Percentiles rank a stretch among this genome's conserved stretches.
These are phyloP conservation scores for Talaromyces sp. DNA, from an alignment of 2,329 filamentous ascomycete genomes.

Conservation along the genomic window DNA sequence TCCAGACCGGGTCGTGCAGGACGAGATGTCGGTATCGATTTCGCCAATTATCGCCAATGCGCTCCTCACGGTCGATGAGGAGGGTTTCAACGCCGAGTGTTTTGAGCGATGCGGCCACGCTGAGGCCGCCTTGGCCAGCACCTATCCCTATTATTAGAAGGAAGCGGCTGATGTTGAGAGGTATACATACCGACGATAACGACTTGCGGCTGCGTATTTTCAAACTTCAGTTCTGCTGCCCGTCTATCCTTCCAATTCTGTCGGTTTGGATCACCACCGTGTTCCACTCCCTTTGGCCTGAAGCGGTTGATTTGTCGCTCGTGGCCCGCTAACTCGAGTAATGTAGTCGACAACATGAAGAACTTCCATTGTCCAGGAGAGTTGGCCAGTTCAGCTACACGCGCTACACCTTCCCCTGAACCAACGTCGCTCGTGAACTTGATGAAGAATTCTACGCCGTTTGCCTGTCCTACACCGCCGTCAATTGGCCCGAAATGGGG, in stretches of 20 bases:
- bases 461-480: slow-evolving; percentile 42
- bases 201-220: slow-evolving; percentile 54
- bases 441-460: slow-evolving; percentile 57
- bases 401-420: slow-evolving; percentile 53
- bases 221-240: slow-evolving; percentile 47
- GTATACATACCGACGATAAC: slow-evolving; percentile 57
- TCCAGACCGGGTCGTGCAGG: slow-evolving; percentile 63
- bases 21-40: slow-evolving; percentile 62
- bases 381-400: slow-evolving; percentile 41
- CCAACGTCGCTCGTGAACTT: slow-evolving; percentile 54
- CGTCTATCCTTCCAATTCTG: slow-evolving; percentile 61
- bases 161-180: accelerated
- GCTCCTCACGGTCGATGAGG: slow-evolving; percentile 56
- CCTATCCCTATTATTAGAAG: slow-evolving; percentile 38
- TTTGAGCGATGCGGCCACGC: slow-evolving; percentile 56
- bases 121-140: slow-evolving; percentile 59
- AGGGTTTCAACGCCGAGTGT: slow-evolving; percentile 55
- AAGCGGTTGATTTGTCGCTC: slow-evolving; percentile 49
- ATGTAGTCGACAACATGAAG: slow-evolving; percentile 60
- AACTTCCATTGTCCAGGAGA: slow-evolving; percentile 54
- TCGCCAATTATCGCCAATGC: slow-evolving; percentile 63
- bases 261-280: slow-evolving; percentile 50
- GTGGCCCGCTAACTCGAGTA: slow-evolving; percentile 53
- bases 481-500: slow-evolving; percentile 51
- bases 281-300: slow-evolving; percentile 55